A percentile compares a stretch with the other conserved stretches of the same genome.
phyloP scores from a whole-genome alignment of 805 yeast genomes.

The Yarrowia sp. region DNA sequence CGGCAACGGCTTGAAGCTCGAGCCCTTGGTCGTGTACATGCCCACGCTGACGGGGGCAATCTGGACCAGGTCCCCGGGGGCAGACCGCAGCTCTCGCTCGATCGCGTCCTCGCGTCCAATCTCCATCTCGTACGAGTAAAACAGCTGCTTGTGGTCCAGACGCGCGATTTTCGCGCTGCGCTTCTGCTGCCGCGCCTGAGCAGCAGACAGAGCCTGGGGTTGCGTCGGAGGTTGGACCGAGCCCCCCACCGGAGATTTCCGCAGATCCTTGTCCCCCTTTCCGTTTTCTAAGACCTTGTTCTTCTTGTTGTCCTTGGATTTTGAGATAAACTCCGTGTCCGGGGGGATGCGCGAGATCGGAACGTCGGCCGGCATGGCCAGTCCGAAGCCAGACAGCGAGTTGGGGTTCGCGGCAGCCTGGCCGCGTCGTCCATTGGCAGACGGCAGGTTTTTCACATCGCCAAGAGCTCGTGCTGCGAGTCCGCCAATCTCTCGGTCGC shows the following conservation, averaged over 20 bases:
- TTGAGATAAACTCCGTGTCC: constrained; percentile 19
- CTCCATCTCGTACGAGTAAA: constrained; percentile 24
- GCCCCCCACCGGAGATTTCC: constrained; percentile 5
- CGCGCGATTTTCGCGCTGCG: constrained; percentile 13
- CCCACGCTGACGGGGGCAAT: constrained; percentile 12
- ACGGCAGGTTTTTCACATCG: background rate
- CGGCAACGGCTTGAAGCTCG: constrained; percentile 21
- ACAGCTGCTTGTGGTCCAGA: constrained; percentile 21
- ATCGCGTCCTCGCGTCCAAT: constrained; percentile 20
- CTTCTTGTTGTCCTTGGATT: background rate
- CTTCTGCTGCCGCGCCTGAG: constrained; percentile 18
- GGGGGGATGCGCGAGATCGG: constrained; percentile 26
- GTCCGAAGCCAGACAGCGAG: constrained; percentile 21
- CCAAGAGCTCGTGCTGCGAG: constrained; percentile 10
- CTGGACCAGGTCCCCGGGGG: constrained; percentile 5
- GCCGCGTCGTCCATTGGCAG: background rate
- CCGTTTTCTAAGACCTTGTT: constrained; percentile 13
- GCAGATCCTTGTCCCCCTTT: constrained; percentile 3
- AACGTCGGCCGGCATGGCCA: constrained; percentile 23
- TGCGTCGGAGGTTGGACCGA: constrained; percentile 4
- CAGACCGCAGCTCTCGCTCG: background rate
- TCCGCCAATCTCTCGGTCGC: constrained; percentile 12
- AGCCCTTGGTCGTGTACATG: constrained; percentile 21
- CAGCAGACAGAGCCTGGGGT: background rate
- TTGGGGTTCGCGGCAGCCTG: background rate